Conservation (phyloP, 306 rosid species). For the Cicer pinnatifidum region DNA sequence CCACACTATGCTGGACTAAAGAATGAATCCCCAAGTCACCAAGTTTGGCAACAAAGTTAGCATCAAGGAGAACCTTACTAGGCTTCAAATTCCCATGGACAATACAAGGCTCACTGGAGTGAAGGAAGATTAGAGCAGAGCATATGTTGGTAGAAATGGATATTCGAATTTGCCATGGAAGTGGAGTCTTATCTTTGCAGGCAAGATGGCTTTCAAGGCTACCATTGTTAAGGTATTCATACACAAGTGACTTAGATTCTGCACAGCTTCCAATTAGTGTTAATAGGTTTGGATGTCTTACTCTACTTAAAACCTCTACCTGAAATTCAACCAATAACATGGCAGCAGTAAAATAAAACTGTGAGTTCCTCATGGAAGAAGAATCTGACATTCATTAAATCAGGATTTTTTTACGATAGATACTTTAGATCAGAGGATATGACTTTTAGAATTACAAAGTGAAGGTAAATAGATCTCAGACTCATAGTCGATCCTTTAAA, state of each 20-base stretch:
- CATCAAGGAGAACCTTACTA: constrained; percentile 84
- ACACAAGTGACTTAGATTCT: constrained; percentile 80
- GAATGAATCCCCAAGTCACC: constrained; percentile 67
- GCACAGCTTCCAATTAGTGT: constrained; percentile 79
- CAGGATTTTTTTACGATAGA: constrained; percentile 20
- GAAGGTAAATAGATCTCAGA: constrained; percentile 17
- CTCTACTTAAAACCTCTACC: constrained; percentile 85
- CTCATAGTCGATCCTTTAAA: neutral
- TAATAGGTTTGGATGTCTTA: constrained; percentile 80
- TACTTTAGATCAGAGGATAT: constrained; percentile 21
- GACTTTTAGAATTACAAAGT: constrained; percentile 22
- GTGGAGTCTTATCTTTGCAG: constrained; percentile 58
- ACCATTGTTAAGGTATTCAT: constrained; percentile 76
- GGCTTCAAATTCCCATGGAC: constrained; percentile 90
- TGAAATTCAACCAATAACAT: constrained; percentile 55
- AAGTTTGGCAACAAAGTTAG: constrained; percentile 74
- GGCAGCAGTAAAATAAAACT: constrained; percentile 31
- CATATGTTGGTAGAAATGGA: constrained; percentile 76
- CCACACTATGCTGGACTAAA: constrained; percentile 58
- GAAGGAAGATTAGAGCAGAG: constrained; percentile 85
- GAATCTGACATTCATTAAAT: constrained; percentile 31
- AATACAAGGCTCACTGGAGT: constrained; percentile 66
- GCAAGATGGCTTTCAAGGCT: constrained; percentile 80
- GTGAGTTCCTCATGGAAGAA: constrained; percentile 22
- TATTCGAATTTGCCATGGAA: constrained; percentile 85